Base-by-base conservation (phyloP, 176 grass and related monocot genomes). In the Aechmea fasciata region DNA sequence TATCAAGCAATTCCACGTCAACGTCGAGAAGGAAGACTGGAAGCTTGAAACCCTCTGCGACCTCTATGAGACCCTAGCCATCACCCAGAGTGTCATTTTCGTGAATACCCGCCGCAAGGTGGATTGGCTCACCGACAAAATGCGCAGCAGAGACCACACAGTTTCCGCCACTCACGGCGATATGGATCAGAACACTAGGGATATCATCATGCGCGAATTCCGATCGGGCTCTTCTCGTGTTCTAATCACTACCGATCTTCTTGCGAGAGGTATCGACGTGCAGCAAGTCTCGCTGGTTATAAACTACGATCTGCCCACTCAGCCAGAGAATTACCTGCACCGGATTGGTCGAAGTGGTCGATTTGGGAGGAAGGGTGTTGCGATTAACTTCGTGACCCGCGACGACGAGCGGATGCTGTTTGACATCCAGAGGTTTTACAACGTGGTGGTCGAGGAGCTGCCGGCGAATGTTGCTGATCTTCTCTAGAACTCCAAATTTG, bases 181-280 rank as follows among this genome's bases (percentile, higher is more conserved):
- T 73, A 93, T 93, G 90, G 90, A 93, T 73, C 86, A 93, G 83
- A 93, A 88, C 67, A 93, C 90, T 12, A 88, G 90, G 71, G 90
- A 93, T 67, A 89, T 93, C 67, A 93, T 93, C 69, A 93, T 93
- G 90, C 83, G 90, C 65, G 90, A 93, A 71, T 93, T 93, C 74
- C 72, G 90, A 23, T 93, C 90, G 10, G 90, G 85, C 0, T 93
- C 90, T 54, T 88, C 85, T 8, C 85, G 90, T 48, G 90, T 93
- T 66, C 83, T 93, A 11, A 93, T 93, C 73, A 89, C 90, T 29
- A 93, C 90, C 0, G 90, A 93, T 65, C 78, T 92, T 2, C 90
- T 93, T 23, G 90, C 89, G 50, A 85, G 85, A 72, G 89, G 90
- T 83, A 92, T 92, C 0, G 90, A 89, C 78, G 90, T 92, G 47